These are phyloP conservation scores for Backusella tarrabulga DNA, from an alignment of 192 early-diverging fungal species.

Conservation along the genomic window DNA sequence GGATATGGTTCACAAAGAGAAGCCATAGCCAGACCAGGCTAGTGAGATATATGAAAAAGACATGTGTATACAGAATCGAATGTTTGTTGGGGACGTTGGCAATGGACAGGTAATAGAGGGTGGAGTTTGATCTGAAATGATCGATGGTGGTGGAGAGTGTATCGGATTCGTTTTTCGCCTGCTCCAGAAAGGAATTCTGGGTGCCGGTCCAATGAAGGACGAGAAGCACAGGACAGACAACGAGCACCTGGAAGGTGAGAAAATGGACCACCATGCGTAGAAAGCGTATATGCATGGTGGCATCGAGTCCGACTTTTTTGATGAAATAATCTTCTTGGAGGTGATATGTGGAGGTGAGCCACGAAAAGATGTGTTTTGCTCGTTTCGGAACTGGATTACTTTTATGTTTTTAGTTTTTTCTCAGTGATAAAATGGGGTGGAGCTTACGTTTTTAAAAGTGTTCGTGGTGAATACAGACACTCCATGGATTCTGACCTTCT, in stretches of 20 bases:
- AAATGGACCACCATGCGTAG: slow-evolving; percentile 58
- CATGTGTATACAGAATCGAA: slow-evolving; percentile 52
- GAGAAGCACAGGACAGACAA: slow-evolving; percentile 45
- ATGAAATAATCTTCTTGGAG: slow-evolving; percentile 53
- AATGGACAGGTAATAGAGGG: slow-evolving; percentile 36
- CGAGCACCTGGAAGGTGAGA: slow-evolving; percentile 39
- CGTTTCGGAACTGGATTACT: slow-evolving; percentile 51
- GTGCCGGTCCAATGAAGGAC: slow-evolving; percentile 47
- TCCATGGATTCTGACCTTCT: slow-evolving; percentile 46
- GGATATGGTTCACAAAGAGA: slow-evolving; percentile 54
- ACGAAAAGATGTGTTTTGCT: slow-evolving; percentile 46
- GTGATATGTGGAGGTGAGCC: slow-evolving; percentile 43
- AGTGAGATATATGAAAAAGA: slow-evolving; percentile 45
- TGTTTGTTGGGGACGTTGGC: slow-evolving; percentile 40
- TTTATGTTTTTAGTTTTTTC: too few relatives aligned
- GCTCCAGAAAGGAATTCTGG: not conserved
- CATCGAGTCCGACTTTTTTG: slow-evolving; percentile 55
- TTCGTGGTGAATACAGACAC: slow-evolving; percentile 49
- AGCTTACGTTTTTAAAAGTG: slow-evolving; percentile 27
- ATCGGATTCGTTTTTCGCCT: slow-evolving; percentile 9
- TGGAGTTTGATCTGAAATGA: slow-evolving; percentile 28
- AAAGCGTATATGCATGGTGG: slow-evolving; percentile 63
- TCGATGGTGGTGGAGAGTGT: slow-evolving; percentile 7
- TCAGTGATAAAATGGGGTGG: not conserved
- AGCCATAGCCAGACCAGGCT: slow-evolving; percentile 53